Evolutionary conservation across 768 basidiomycete genomes (phyloP), one percentile per base, ranked within the genome.

Genomic region (Rhodosporidiobolus odoratus): DNA sequence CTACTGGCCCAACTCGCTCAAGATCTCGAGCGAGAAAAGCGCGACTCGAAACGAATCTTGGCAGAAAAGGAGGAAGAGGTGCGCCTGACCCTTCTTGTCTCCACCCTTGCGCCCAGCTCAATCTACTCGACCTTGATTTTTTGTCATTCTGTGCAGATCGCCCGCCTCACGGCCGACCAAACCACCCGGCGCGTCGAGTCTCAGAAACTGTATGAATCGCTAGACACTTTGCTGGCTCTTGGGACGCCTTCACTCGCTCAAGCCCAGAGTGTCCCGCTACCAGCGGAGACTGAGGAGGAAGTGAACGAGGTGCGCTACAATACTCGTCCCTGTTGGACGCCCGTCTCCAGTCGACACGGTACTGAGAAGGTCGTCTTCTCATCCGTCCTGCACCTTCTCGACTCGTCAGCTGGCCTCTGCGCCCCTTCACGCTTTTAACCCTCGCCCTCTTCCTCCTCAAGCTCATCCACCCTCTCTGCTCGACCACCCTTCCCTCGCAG

Each of bases 141-240:
- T 15, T 27, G 9, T 25, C 5, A n/a, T n/a, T 23, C 15, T 1
- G 17, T 35, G 43, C 67, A 68, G 67, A 61, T 68, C 17, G 32
- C 37, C 3, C 54, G 60, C 30, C 54, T 68, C 15, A 10, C 13
- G 1, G 56, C 60, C 13, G 67, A 68, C 45, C 45, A 62, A 3
- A 3, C 3, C 15, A 35, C 56, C n/a, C 54, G 67, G 5, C 67
- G 37, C 2, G 15, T 16, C 27, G 67, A 57, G 47, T 27, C 53
- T 1, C 27, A 35, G 25, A 34, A 37, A 16, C 60, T 68, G 15
- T 68, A 48, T 61, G 2, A 32, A 21, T 68, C 66, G n/a, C 43
- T 68, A 41, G 66, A 68, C 50, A 35, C 45, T 9, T 45, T 68
- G 3, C 53, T 68, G 15, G 23, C 53, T 0, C 54, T 65, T 17